Percentiles rank a stretch among this genome's conserved stretches.
phyloP scores from a whole-genome alignment of 1,139 yeast genomes.

The Kodamaea sp. region DNA sequence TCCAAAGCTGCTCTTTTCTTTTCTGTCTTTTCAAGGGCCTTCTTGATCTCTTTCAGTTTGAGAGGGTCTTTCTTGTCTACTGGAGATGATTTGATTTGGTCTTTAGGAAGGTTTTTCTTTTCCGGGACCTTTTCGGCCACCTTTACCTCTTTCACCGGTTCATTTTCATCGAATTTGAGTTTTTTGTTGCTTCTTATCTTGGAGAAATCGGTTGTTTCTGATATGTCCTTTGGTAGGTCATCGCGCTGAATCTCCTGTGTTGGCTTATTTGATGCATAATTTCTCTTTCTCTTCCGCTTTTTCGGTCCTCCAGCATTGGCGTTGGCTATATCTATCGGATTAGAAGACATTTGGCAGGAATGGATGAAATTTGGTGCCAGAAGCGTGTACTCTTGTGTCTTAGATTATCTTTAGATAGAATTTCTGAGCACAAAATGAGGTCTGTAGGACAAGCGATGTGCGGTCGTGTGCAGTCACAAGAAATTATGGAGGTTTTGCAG shows the following conservation, averaged over 20 bases:
- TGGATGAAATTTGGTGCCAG: too few relatives aligned
- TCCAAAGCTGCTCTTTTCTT: slow-evolving; percentile 5
- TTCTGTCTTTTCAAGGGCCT: neutral
- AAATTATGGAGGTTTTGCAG: too few relatives aligned
- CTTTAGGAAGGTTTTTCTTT: neutral
- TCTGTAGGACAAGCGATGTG: too few relatives aligned
- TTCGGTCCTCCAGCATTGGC: slow-evolving; percentile 6
- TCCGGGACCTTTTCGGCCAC: neutral
- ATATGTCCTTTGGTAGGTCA: slow-evolving; percentile 4
- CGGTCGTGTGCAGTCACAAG: too few relatives aligned
- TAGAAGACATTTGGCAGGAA: slow-evolving; percentile 5
- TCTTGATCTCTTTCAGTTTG: neutral
- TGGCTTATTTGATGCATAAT: slow-evolving; percentile 3
- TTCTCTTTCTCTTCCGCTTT: slow-evolving; percentile 23
- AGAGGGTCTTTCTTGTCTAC: too few relatives aligned
- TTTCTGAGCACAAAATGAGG: too few relatives aligned
- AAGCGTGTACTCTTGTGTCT: too few relatives aligned
- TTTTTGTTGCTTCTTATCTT: slow-evolving; percentile 27
- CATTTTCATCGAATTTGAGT: slow-evolving; percentile 28
- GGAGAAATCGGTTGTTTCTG: neutral
- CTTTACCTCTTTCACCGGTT: slow-evolving; percentile 1
- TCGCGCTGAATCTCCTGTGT: neutral
- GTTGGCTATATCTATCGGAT: neutral
- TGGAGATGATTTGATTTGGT: slow-evolving; percentile 4
- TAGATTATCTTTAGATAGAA: too few relatives aligned